Percentiles rank a stretch among this genome's conserved stretches.
These are phyloP conservation scores for Fermentozyma sake DNA, from an alignment of 1,139 yeast genomes.

Conservation along the genomic window DNA sequence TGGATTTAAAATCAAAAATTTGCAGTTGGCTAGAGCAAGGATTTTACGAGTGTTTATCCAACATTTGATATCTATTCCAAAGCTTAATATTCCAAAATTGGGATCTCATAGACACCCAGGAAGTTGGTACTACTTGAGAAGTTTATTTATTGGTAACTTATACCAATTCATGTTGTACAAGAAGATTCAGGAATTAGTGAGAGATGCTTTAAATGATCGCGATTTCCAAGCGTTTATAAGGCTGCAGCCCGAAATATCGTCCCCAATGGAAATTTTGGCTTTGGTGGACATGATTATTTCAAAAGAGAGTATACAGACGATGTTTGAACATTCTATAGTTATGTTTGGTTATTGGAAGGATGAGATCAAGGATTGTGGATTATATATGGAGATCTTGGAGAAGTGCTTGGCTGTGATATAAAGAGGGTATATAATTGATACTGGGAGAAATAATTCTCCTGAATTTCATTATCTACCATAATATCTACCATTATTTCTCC, in stretches of 20 bases:
- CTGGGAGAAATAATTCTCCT: too few relatives aligned
- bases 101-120: conserved; percentile 42
- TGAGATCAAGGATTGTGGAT: conserved; percentile 32
- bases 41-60: conserved; percentile 14
- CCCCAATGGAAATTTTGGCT: conserved; percentile 8
- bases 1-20: conserved; percentile 8
- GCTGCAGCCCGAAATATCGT: conserved; percentile 5
- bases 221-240: conserved; percentile 7
- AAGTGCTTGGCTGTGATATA: conserved; percentile 16
- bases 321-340: conserved; percentile 29
- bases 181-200: conserved; percentile 23
- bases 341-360: conserved; percentile 36
- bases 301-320: conserved; percentile 18
- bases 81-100: conserved; percentile 32
- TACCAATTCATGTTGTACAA: conserved; percentile 35
- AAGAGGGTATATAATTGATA: conserved; percentile 1
- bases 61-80: conserved; percentile 27
- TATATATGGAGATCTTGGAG: conserved; percentile 22
- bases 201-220: conserved; percentile 9
- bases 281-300: conserved; percentile 22
- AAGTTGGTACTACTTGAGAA: conserved; percentile 38
- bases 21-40: conserved; percentile 11
- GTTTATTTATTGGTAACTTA: conserved; percentile 37
- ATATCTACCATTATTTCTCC: too few relatives aligned
- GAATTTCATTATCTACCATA: too few relatives aligned